Evolutionary conservation across 139 green algal genomes (phyloP), one percentile per base, ranked within the genome.

Genomic region (Picochlorum sp.): DNA sequence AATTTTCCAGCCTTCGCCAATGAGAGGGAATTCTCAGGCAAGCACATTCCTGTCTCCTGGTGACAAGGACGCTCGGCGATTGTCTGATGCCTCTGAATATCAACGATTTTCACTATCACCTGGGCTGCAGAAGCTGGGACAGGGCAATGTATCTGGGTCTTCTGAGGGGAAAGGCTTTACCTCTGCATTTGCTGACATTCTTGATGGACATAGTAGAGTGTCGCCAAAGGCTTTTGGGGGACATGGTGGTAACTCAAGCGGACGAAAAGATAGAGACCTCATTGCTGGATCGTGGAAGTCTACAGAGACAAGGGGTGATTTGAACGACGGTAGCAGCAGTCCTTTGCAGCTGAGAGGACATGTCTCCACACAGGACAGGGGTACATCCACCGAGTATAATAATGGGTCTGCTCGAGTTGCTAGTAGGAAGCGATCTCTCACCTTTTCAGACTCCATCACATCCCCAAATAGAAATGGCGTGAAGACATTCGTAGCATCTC

Each of bases 171-270:
- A 20, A 38, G 21, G n/a, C 37, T 60, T 71, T 18, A 47, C 69
- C 24, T 70, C 60, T 61, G 31, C 49, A 51, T 75, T 75, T 65
- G 62, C 60, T n/a, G 45, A 54, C 3, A 65, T 75, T 31, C 50
- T 75, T 28, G 69, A 69, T 21, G 62, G 61, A 11, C 20, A 34
- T 15, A 59, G 51, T 21, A 59, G 51, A 8, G 26, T 34, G 6
- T 59, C 20, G n/a, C 20, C 58, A 18, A 31, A 57, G 41, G n/a
- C 18, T 8, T 54, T 65, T 18, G 56, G 18, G 18, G 56, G 30
- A 45, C 6, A 55, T 20, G 6, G 6, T 23, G n/a, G 30, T 10
- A 62, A 20, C 54, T 62, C n/a, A 47, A 62, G n/a, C n/a, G 30
- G 18, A 21, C 56, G 15, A 21, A 20, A 55, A 13, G 7, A 41